Evolutionary conservation across 2,329 filamentous ascomycete species (phyloP).

Genomic region (Nothomitra cinnamomea): DNA sequence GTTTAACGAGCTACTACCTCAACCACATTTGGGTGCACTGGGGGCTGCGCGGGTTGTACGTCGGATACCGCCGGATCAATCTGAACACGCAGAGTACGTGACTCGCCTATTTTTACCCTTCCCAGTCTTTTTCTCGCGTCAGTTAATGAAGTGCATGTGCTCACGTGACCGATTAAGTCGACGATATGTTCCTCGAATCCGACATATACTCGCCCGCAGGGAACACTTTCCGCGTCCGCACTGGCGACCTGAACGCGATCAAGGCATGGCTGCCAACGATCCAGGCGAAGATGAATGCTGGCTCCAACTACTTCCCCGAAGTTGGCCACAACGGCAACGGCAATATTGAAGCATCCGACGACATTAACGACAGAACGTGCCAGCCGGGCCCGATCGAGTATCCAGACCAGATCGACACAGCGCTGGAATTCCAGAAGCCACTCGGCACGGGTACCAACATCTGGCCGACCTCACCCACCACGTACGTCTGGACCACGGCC

Average conservation of each 20-base stretch:
- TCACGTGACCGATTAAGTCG: neutral
- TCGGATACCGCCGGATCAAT: constrained; percentile 3
- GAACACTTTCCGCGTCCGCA: constrained; percentile 4
- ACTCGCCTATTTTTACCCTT: neutral
- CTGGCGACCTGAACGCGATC: constrained; percentile 5
- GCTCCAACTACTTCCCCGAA: constrained; percentile 5
- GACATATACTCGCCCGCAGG: constrained; percentile 1
- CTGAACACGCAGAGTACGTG: constrained; percentile 4
- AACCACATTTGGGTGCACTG: constrained; percentile 7
- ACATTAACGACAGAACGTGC: neutral
- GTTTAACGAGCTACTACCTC: constrained; percentile 2
- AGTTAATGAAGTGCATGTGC: too few relatives aligned
- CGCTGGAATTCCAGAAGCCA: constrained; percentile 29
- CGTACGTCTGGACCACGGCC: neutral
- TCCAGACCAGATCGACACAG: constrained; percentile 26
- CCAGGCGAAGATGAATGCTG: constrained; percentile 4
- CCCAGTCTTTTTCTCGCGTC: neutral
- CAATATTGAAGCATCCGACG: neutral
- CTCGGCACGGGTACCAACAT: constrained; percentile 31
- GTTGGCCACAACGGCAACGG: constrained; percentile 8
- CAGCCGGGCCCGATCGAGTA: constrained; percentile 27
- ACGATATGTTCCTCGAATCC: constrained; percentile 7
- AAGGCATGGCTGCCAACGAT: neutral
- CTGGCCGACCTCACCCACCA: constrained; percentile 24
- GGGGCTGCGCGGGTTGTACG: constrained; percentile 6